Conservation (phyloP, 2,329 filamentous ascomycete genomes). For the Exophiala oligosperma region DNA sequence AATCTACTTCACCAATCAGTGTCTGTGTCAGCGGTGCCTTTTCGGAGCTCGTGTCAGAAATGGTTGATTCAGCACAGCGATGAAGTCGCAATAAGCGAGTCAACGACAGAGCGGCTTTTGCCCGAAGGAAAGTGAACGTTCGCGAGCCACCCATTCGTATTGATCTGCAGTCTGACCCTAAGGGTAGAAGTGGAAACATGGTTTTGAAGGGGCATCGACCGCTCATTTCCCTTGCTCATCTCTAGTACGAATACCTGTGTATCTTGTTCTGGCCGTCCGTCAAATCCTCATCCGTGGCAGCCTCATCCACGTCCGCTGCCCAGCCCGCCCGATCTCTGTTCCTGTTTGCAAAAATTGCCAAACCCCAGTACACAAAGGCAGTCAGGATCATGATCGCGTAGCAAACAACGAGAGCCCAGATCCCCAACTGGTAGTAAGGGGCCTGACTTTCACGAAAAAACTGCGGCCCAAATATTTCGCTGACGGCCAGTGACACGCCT, state of each 20-base stretch:
- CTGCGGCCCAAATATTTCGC: constrained; percentile 6
- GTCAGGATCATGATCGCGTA: constrained; percentile 5
- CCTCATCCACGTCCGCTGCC: background rate
- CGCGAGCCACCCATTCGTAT: too few species aligned
- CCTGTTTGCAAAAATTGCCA: background rate
- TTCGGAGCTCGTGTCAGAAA: too few species aligned
- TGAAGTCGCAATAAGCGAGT: too few species aligned
- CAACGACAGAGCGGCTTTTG: too few species aligned
- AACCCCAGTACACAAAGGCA: background rate
- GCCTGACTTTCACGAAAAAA: constrained; percentile 4
- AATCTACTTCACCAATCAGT: too few species aligned
- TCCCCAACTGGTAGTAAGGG: constrained; percentile 4
- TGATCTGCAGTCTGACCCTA: too few species aligned
- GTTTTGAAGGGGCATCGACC: too few species aligned
- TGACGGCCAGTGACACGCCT: background rate
- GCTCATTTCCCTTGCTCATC: background rate
- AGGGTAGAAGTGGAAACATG: too few species aligned
- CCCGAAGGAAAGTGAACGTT: too few species aligned
- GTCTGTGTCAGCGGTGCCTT: too few species aligned
- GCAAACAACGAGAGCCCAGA: constrained; percentile 2
- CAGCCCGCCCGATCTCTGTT: background rate
- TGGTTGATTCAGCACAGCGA: too few species aligned
- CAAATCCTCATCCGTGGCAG: constrained; percentile 2
- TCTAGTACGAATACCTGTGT: constrained; percentile 6
- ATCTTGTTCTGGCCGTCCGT: constrained; percentile 6